Evolutionary conservation across 1,284 basidiomycete genomes (phyloP).

Genomic region (Moesziomyces parantarcticus): DNA sequence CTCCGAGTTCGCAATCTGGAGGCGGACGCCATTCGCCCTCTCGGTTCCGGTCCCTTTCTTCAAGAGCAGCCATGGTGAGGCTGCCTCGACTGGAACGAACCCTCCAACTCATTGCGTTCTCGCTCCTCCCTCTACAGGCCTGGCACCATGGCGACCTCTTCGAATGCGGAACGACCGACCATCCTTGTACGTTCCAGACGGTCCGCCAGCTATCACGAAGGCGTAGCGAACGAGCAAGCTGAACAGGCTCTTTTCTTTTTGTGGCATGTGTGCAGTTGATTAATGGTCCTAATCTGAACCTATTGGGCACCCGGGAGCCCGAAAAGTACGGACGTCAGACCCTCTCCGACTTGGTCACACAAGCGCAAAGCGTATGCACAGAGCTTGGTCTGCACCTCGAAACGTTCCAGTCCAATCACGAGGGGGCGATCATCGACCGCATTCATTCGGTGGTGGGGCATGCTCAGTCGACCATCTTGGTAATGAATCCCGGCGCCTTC

Average conservation of each 20-base stretch:
- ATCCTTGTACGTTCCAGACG: slow-evolving; percentile 2
- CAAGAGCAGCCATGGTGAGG: too few species aligned
- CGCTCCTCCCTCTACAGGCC: neutral
- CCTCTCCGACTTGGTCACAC: slow-evolving; percentile 47
- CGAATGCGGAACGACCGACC: slow-evolving; percentile 7
- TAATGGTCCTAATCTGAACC: slow-evolving; percentile 68
- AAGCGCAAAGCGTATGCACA: neutral
- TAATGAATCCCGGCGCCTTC: slow-evolving; percentile 67
- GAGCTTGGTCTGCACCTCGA: slow-evolving; percentile 8
- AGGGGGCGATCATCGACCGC: slow-evolving; percentile 66
- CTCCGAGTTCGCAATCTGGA: too few species aligned
- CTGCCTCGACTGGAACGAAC: too few species aligned
- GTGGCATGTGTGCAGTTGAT: slow-evolving; percentile 13
- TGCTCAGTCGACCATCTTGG: slow-evolving; percentile 14
- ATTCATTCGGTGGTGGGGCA: slow-evolving; percentile 53
- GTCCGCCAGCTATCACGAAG: too few species aligned
- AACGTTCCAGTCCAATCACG: slow-evolving; percentile 66
- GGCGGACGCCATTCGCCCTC: too few species aligned
- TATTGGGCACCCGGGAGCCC: slow-evolving; percentile 67
- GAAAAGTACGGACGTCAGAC: slow-evolving; percentile 66
- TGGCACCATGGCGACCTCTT: slow-evolving; percentile 1
- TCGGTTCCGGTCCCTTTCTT: too few species aligned
- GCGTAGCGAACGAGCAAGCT: neutral
- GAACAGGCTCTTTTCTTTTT: neutral
- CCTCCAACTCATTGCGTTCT: neutral